A percentile compares a stretch with the other conserved stretches of the same genome.
Evolutionary conservation across 1,284 basidiomycete species (phyloP).

Genomic region (Rhodotorula sp.): DNA sequence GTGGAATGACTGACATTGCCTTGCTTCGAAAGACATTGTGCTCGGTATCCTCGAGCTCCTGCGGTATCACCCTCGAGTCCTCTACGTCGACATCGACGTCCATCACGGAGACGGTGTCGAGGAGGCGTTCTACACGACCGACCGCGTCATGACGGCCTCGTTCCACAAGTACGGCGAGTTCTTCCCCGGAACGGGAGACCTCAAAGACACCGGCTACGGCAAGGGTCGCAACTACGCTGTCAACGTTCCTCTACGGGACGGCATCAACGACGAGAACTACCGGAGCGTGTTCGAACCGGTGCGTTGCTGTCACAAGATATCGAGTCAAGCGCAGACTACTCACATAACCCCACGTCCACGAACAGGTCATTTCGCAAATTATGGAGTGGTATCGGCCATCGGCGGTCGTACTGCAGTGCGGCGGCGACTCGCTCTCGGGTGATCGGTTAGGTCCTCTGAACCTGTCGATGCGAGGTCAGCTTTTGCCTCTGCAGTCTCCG

Average conservation of each 20-base stretch:
- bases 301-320: slow-evolving; percentile 44
- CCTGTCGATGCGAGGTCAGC: slow-evolving; percentile 81
- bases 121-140: slow-evolving; percentile 98
- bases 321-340: neutral
- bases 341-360: neutral
- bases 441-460: slow-evolving; percentile 97
- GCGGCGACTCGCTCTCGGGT: slow-evolving; percentile 95
- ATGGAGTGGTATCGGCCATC: slow-evolving; percentile 96
- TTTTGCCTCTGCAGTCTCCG: slow-evolving; percentile 39
- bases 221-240: slow-evolving; percentile 91
- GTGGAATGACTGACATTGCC: neutral
- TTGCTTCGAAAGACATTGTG: slow-evolving; percentile 71
- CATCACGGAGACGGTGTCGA: slow-evolving; percentile 99
- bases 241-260: slow-evolving; percentile 94
- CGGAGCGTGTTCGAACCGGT: slow-evolving; percentile 94
- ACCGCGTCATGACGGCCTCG: slow-evolving; percentile 96
- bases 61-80: slow-evolving; percentile 88
- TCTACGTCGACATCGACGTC: slow-evolving; percentile 98
- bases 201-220: slow-evolving; percentile 88
- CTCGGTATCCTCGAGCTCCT: slow-evolving; percentile 93
- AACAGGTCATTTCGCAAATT: slow-evolving; percentile 83
- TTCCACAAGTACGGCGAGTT: slow-evolving; percentile 99
- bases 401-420: slow-evolving; percentile 95
- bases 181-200: slow-evolving; percentile 96
- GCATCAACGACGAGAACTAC: slow-evolving; percentile 94